phyloP scores from a whole-genome alignment of 1,284 basidiomycete genomes.

The Ganoderma boninense region DNA sequence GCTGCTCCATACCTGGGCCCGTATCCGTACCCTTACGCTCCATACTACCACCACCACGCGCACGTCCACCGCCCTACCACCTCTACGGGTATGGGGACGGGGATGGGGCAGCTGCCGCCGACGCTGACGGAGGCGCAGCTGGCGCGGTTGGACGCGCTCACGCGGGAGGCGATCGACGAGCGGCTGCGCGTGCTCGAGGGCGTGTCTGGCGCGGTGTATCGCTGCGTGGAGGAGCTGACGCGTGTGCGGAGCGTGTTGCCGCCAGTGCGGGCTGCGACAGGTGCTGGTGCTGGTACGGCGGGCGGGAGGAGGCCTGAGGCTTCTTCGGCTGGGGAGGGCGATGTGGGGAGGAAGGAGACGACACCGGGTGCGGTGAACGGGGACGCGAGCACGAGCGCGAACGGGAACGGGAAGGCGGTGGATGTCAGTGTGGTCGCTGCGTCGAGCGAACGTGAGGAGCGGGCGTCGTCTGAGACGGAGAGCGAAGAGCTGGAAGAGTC shows the following conservation, averaged over 20 bases:
- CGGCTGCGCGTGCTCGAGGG: conserved; percentile 78
- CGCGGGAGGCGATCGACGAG: conserved; percentile 85
- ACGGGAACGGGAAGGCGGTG: neutral
- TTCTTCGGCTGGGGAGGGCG: neutral
- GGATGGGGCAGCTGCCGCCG: conserved; percentile 51
- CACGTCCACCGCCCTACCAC: too few relatives aligned
- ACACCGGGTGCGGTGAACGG: neutral
- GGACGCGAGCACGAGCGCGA: neutral
- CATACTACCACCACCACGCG: too few relatives aligned
- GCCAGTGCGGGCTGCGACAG: conserved; percentile 13
- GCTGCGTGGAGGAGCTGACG: conserved; percentile 81
- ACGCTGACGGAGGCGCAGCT: conserved; percentile 68
- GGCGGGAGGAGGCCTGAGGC: too few relatives aligned
- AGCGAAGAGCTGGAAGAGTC: neutral
- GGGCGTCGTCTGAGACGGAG: conserved; percentile 5
- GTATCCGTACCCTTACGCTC: neutral
- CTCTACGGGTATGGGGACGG: neutral
- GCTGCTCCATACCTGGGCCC: conserved; percentile 10
- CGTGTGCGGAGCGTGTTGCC: conserved; percentile 77
- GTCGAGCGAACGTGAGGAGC: conserved; percentile 6
- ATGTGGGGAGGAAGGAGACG: neutral
- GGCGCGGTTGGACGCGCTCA: conserved; percentile 64
- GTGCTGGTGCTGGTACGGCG: too few relatives aligned
- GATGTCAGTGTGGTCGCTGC: neutral
- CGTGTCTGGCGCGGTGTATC: conserved; percentile 73